Percentiles rank a stretch among this genome's conserved stretches.
phyloP scores from a whole-genome alignment of 2,329 filamentous ascomycete species.

The Aspergillus tubingensis region DNA sequence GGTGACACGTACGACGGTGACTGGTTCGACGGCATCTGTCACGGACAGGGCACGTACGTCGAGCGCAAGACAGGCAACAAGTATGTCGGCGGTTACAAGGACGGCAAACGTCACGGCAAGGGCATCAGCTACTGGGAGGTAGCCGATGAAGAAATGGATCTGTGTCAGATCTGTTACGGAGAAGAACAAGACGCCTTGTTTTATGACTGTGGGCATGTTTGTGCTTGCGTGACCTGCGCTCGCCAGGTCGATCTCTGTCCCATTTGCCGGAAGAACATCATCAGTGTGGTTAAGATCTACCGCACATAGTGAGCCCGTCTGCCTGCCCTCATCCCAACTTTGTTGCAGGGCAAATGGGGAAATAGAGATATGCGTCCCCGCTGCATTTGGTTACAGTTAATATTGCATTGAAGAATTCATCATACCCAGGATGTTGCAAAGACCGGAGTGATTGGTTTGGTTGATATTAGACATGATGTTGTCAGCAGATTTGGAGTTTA shows the following conservation, averaged over 20 bases:
- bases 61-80: conserved; percentile 61
- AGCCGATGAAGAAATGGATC: conserved; percentile 60
- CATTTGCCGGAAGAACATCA: conserved; percentile 60
- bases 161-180: conserved; percentile 66
- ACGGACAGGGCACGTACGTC: conserved; percentile 60
- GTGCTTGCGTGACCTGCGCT: conserved; percentile 62
- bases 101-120: conserved; percentile 62
- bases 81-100: conserved; percentile 62
- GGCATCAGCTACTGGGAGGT: conserved; percentile 65
- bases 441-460: conserved; percentile 1
- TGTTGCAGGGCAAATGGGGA: neutral
- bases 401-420: conserved; percentile 18
- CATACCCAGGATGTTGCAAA: conserved; percentile 23
- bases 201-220: conserved; percentile 65
- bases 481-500: neutral
- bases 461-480: neutral
- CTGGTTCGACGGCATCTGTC: conserved; percentile 49
- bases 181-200: conserved; percentile 61
- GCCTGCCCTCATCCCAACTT: too few relatives aligned
- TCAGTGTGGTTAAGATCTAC: conserved; percentile 61
- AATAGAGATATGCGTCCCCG: neutral
- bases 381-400: conserved; percentile 9
- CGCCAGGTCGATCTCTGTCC: conserved; percentile 61
- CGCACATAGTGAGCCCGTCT: conserved; percentile 32
- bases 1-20: conserved; percentile 52